Conservation (phyloP, 129 eudicot genomes). For the Centella asiatica region DNA sequence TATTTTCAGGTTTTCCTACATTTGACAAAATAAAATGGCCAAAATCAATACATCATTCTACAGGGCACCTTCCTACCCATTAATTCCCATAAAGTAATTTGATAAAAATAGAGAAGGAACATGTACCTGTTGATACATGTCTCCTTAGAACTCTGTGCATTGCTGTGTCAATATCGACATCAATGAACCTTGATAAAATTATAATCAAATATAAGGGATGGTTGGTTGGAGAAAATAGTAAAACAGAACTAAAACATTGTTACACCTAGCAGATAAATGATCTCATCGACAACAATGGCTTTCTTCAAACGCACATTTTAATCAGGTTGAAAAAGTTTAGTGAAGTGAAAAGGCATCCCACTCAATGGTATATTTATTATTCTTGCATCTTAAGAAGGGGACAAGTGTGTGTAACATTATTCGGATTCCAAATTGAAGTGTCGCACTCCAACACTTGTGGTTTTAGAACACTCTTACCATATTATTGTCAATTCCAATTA, state of each 20-base stretch:
- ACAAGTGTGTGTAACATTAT: too few relatives aligned
- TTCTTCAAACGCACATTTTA: too few relatives aligned
- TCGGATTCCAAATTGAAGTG: too few relatives aligned
- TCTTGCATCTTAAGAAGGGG: too few relatives aligned
- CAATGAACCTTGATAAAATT: conserved; percentile 62
- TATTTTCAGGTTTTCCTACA: conserved; percentile 66
- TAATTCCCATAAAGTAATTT: neutral
- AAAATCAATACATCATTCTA: neutral
- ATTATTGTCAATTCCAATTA: too few relatives aligned
- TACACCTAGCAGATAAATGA: neutral
- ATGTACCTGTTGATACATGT: conserved; percentile 66
- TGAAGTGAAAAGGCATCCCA: too few relatives aligned
- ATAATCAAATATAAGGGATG: neutral
- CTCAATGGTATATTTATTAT: too few relatives aligned
- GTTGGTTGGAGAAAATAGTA: neutral
- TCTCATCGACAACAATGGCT: neutral
- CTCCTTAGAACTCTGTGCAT: conserved; percentile 79
- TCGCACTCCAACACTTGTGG: too few relatives aligned
- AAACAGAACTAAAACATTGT: neutral
- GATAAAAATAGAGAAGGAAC: neutral
- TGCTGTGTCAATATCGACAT: conserved; percentile 61
- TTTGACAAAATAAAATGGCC: neutral
- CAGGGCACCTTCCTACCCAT: too few relatives aligned
- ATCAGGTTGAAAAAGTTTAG: too few relatives aligned
- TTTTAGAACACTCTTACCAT: too few relatives aligned